These are phyloP conservation scores for Euphorbia peplus DNA, from an alignment of 345 rosid species.

Conservation along the genomic window DNA sequence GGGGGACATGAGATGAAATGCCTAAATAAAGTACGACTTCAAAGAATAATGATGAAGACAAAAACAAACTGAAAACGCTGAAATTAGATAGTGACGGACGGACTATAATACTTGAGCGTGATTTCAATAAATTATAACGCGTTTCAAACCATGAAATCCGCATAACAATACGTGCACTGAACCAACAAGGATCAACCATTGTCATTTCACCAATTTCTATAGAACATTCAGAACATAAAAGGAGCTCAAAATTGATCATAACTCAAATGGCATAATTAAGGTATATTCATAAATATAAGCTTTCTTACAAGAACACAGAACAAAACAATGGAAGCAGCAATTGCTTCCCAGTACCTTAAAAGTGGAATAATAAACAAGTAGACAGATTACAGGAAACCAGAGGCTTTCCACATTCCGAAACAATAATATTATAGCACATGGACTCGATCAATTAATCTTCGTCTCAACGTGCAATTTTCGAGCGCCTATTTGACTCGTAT, in stretches of 20 bases:
- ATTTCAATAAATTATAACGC: too few relatives aligned
- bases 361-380: background rate
- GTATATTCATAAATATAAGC: constrained; percentile 5
- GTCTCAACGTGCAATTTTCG: constrained; percentile 57
- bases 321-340: constrained; percentile 27
- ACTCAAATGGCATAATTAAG: background rate
- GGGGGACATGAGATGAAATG: too few relatives aligned
- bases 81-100: background rate
- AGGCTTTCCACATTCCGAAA: constrained; percentile 37
- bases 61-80: too few relatives aligned
- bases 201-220: background rate
- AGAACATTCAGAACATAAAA: background rate
- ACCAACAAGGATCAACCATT: too few relatives aligned
- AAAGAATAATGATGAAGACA: too few relatives aligned
- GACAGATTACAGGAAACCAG: constrained; percentile 38
- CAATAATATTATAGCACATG: constrained; percentile 49
- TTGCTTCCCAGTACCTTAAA: constrained; percentile 27
- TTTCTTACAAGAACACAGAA: constrained; percentile 29
- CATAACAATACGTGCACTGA: too few relatives aligned
- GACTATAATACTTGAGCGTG: too few relatives aligned
- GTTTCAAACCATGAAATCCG: too few relatives aligned
- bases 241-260: background rate
- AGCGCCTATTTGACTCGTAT: constrained; percentile 17
- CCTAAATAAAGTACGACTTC: background rate
- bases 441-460: constrained; percentile 40